Base-by-base conservation (phyloP, 352 stramenopile species). In the Pythium rhizo-oryzae region DNA sequence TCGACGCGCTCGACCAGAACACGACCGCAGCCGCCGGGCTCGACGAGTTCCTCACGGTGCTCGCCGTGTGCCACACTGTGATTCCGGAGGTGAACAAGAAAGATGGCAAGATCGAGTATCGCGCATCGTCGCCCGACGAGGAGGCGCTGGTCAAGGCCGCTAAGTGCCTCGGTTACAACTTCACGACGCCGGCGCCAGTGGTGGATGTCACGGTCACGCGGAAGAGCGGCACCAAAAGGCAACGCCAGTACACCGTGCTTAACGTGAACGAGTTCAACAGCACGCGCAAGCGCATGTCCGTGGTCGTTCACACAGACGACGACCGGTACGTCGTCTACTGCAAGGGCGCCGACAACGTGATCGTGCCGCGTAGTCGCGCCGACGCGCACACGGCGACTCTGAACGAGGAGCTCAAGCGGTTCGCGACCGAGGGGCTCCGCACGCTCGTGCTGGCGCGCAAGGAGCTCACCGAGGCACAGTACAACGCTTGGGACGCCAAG, bases 251-350 rank as follows among this genome's bases (percentile, higher is more conserved):
- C 67, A 83, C 73, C 28, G 78, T 95, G 18, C 66, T 95, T 58
- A 90, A 93, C 39, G 85, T 95, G 47, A 90, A 90, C 67, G 86
- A 95, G 57, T 95, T 95, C 70, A 92, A 90, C 59, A 98, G 90
- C 65, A 93, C 97, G 33, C 86, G 98, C 30, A 99, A 99, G 80
- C 80, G 98, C 62, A 99, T 99, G 97, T 99, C 94, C 11, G 92
- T 99, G 24, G 77, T 99, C 21, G 77, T 98, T 19, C 82, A 89
- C 15, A 81, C 71, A 1, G 67, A 75, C 5, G 77, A 85, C 8
- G 52, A 77, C 9, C 67, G 70, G 8, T 86, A 86, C 35, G 70
- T 89, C 2, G 52, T 93, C 5, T 91, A 78, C 30, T 90, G 81
- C 73, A 96, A 96, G 56, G 89, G 89, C 0, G 87, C 89, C 8